Evolutionary conservation across 257 asterid genomes (phyloP).

Genomic region (Fraxinus pennsylvanica): DNA sequence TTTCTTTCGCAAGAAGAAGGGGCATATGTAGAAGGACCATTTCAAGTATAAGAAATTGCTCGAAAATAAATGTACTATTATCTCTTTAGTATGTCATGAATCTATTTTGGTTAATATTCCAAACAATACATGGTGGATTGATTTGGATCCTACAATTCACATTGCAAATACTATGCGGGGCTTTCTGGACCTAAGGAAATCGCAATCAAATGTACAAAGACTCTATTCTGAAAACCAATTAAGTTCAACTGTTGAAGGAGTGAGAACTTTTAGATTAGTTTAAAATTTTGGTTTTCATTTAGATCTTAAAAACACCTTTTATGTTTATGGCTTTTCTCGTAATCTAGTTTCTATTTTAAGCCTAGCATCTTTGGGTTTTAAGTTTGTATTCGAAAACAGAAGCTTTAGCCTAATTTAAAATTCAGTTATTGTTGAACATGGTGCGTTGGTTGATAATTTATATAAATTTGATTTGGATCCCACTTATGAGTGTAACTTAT

Average conservation of each 20-base stretch:
- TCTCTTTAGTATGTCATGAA: not conserved
- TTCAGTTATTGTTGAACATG: not conserved
- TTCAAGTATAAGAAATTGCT: not conserved
- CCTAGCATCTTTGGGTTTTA: not conserved
- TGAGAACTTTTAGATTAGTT: not conserved
- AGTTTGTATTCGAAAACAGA: not conserved
- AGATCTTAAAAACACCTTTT: not conserved
- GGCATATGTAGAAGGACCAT: no score
- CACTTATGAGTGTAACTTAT: not conserved
- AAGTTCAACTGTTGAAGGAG: not conserved
- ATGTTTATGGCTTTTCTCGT: not conserved
- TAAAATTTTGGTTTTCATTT: not conserved
- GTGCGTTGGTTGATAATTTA: not conserved
- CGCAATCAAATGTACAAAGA: not conserved
- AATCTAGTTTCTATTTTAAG: not conserved
- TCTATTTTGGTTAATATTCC: not conserved
- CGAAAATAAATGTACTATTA: not conserved
- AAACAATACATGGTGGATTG: slow-evolving; percentile 13
- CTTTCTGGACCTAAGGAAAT: not conserved
- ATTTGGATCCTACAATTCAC: not conserved
- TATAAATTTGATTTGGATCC: not conserved
- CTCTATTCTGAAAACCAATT: not conserved
- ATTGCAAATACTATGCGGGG: not conserved
- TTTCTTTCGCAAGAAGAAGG: not conserved
- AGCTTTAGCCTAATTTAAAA: no score